phyloP scores from a whole-genome alignment of 768 basidiomycete genomes.

The Dentipellis sp. region DNA sequence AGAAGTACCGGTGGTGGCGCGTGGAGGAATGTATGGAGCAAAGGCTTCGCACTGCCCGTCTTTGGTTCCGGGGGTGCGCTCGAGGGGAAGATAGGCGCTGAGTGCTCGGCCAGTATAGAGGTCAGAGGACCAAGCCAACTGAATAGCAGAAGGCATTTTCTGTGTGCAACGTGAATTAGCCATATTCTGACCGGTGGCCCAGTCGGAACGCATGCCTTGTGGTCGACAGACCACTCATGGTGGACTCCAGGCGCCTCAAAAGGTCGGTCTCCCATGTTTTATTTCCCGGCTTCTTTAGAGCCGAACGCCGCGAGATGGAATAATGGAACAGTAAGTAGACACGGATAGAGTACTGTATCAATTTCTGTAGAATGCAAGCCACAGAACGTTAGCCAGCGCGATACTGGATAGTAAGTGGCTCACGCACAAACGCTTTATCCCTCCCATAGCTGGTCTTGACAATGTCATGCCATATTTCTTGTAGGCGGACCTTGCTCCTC shows the following conservation, averaged over 20 bases:
- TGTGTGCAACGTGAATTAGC: constrained; percentile 20
- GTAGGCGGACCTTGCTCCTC: constrained; percentile 39
- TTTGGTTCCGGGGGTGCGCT: constrained; percentile 22
- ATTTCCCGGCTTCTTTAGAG: constrained; percentile 38
- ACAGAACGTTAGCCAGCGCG: too few relatives aligned
- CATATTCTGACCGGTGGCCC: not conserved
- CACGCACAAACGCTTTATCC: constrained; percentile 77
- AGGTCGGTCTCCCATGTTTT: constrained; percentile 49
- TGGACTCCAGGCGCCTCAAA: constrained; percentile 48
- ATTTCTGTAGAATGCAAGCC: constrained; percentile 44
- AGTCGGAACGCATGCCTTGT: constrained; percentile 42
- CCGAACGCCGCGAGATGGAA: constrained; percentile 33
- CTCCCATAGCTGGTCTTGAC: constrained; percentile 69
- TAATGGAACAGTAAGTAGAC: constrained; percentile 66
- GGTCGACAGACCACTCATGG: constrained; percentile 62
- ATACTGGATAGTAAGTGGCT: not conserved
- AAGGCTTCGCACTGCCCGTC: constrained; percentile 33
- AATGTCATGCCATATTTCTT: constrained; percentile 78
- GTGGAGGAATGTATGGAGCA: constrained; percentile 67
- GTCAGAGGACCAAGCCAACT: constrained; percentile 78
- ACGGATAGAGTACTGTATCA: constrained; percentile 77
- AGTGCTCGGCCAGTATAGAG: constrained; percentile 59
- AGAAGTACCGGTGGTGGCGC: constrained; percentile 78
- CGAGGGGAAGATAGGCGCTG: constrained; percentile 52
- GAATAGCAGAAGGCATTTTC: constrained; percentile 75